Percentiles rank a stretch among this genome's conserved stretches.
These are phyloP conservation scores for Forsythia viridissima DNA, from an alignment of 257 asterid species.

Conservation along the genomic window DNA sequence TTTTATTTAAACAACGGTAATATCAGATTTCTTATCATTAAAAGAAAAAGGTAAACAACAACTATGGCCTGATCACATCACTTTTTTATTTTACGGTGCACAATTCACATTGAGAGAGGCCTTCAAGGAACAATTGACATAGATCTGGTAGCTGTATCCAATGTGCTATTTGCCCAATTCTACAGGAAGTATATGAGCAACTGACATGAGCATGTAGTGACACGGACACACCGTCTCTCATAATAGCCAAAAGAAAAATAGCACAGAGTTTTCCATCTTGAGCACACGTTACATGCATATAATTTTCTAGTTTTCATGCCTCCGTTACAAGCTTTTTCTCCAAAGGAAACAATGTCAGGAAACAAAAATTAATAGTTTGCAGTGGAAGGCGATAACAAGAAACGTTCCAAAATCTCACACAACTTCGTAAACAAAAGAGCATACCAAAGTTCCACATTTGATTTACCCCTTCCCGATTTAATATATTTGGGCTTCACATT, in stretches of 20 bases:
- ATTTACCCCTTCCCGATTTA: no score
- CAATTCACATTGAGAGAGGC: background rate
- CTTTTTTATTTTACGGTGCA: background rate
- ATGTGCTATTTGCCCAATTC: background rate
- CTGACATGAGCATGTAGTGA: background rate
- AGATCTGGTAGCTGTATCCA: background rate
- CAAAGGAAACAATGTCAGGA: background rate
- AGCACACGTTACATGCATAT: no score
- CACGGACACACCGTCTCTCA: background rate
- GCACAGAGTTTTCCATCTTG: no score
- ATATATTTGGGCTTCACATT: background rate
- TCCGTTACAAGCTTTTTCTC: background rate
- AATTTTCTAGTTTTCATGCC: no score
- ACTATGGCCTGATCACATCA: background rate
- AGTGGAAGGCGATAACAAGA: background rate
- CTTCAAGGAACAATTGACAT: background rate
- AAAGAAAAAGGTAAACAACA: background rate
- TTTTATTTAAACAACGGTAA: background rate
- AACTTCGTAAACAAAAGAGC: background rate
- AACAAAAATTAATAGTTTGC: no score
- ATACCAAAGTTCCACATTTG: background rate
- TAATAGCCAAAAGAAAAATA: no score
- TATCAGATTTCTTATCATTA: background rate
- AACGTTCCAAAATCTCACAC: background rate
- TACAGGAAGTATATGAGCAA: background rate